Evolutionary conservation across 768 basidiomycete species (phyloP), one percentile per base, ranked within the genome.

Genomic region (Termitomyces sp.): DNA sequence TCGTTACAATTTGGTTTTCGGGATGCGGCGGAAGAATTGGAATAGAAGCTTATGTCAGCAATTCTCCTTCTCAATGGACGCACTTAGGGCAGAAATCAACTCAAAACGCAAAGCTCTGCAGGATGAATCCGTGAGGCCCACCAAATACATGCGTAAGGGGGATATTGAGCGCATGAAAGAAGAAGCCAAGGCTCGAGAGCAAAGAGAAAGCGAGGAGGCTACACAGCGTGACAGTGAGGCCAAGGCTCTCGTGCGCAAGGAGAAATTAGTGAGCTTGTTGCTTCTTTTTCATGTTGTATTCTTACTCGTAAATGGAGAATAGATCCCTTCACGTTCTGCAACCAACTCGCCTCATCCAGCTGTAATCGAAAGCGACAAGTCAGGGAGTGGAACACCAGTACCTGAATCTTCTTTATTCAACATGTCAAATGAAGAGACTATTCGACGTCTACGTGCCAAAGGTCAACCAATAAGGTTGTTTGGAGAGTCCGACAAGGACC

Each of bases 401-500:
- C 79, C 78, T 0, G 84, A 85, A 61, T 72, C 76, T 59, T 74
- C 78, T 9, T 69, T 71, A 0, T 98, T 95, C 76, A 94, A 94
- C 67, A 88, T 98, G 55, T 92, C 95, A 2, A 92, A 94, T 56
- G 90, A 94, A 59, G 97, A 99, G 66, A 92, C 90, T 13, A 79
- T 94, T 56, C 87, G 92, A 9, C 84, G 97, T 22, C 82, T 99
- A 14, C 87, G 97, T 46, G 77, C 82, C 26, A 96, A 97, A 68
- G 93, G 91, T 24, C 95, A 98, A 68, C 97, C 97, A 4, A 90
- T 98, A 60, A 84, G 94, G 29, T 76, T 99, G 9, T 99, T 99
- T 67, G 97, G 87, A 32, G 97, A 99, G 70, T 85, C 87, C 0
- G 97, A 99, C 75, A 93, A 94, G 74, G 97, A 98, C 27, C 81